Conservation (phyloP, 176 grass and related monocot genomes). For the Zoysia pacifica region DNA sequence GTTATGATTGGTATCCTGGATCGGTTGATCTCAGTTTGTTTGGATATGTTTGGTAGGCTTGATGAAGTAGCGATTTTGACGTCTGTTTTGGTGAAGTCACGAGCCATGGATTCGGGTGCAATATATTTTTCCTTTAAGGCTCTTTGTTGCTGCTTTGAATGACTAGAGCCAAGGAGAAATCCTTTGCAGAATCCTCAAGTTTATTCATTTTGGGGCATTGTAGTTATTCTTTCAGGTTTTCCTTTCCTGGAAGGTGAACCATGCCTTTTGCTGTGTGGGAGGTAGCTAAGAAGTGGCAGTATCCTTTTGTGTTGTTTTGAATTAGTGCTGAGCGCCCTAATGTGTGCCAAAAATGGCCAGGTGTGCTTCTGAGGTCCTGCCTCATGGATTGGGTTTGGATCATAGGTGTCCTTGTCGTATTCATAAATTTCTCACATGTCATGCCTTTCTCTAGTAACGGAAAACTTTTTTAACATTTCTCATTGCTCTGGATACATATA, state of each 20-base stretch:
- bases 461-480: not conserved
- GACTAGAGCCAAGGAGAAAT: conserved; percentile 9
- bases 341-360: not conserved
- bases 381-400: conserved; percentile 2
- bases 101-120: conserved; percentile 17
- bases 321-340: conserved; percentile 19
- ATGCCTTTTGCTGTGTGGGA: conserved; percentile 28
- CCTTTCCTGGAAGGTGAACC: conserved; percentile 32
- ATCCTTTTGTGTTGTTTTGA: conserved; percentile 30
- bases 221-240: conserved; percentile 21
- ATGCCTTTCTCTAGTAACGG: not conserved
- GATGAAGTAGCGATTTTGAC: conserved; percentile 43
- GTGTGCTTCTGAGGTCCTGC: not conserved
- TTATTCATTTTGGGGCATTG: not conserved
- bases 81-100: conserved; percentile 40
- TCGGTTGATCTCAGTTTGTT: conserved; percentile 34
- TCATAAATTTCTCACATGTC: conserved; percentile 13
- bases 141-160: conserved; percentile 10
- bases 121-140: conserved; percentile 5
- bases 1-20: conserved; percentile 28
- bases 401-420: not conserved
- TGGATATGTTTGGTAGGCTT: conserved; percentile 45
- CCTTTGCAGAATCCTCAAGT: not conserved
- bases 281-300: conserved; percentile 35
- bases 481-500: conserved; percentile 4